Conservation (phyloP, 164 flowering plant genomes). For the Magnolia kwangsiensis region DNA sequence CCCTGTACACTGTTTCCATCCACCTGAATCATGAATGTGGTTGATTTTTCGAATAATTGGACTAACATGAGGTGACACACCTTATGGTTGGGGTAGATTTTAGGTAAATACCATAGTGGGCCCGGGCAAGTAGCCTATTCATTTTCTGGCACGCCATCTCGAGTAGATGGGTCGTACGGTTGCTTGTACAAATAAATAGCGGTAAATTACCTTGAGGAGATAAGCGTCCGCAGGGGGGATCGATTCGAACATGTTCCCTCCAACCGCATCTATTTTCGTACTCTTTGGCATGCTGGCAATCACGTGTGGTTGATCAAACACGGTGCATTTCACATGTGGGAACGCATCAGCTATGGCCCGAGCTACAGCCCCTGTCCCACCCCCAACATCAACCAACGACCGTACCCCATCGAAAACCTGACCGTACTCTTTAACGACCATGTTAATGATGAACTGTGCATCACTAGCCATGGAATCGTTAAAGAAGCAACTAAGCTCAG, state of each 20-base stretch:
- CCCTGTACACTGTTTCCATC: too few relatives aligned
- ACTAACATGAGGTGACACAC: too few relatives aligned
- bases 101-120: too few relatives aligned
- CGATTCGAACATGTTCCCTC: slow-evolving; percentile 32
- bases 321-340: slow-evolving; percentile 19
- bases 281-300: slow-evolving; percentile 16
- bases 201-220: slow-evolving; percentile 13
- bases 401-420: slow-evolving; percentile 15
- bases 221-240: slow-evolving; percentile 28
- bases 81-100: too few relatives aligned
- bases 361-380: not conserved
- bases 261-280: slow-evolving; percentile 16
- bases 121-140: too few relatives aligned
- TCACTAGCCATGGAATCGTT: slow-evolving; percentile 48
- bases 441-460: slow-evolving; percentile 18
- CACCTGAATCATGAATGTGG: too few relatives aligned
- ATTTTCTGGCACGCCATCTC: too few relatives aligned
- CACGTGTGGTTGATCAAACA: slow-evolving; percentile 43
- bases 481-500: slow-evolving; percentile 16
- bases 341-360: not conserved
- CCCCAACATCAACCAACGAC: not conserved
- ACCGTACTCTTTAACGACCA: slow-evolving; percentile 20
- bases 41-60: too few relatives aligned
- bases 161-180: too few relatives aligned
- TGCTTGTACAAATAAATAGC: too few relatives aligned